Evolutionary conservation across 2,329 filamentous ascomycete genomes (phyloP).

Genomic region (Epichloe bromicola): DNA sequence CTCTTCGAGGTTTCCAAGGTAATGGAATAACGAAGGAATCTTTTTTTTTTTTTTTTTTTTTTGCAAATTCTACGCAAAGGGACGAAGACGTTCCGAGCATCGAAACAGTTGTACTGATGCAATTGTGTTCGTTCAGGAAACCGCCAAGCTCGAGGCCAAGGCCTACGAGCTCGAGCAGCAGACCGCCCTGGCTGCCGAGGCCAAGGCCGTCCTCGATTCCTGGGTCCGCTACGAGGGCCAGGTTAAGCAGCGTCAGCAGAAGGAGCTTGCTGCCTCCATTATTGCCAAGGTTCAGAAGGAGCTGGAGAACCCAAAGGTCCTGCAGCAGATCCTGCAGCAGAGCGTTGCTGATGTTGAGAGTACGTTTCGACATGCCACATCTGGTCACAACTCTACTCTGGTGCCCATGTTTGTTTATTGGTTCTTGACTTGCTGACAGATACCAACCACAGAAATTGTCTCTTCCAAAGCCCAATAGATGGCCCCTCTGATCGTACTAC

Average conservation of each 20-base stretch:
- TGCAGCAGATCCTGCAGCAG: slow-evolving; percentile 97
- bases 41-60: no score
- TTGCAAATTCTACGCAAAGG: not conserved
- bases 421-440: slow-evolving; percentile 20
- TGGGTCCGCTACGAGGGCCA: slow-evolving; percentile 98
- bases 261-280: slow-evolving; percentile 81
- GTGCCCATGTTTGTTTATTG: no score
- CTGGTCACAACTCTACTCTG: no score
- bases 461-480: slow-evolving; percentile 51
- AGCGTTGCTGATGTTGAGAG: slow-evolving; percentile 93
- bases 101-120: not conserved
- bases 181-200: slow-evolving; percentile 82
- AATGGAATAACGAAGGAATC: slow-evolving; percentile 10
- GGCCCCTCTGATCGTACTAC: slow-evolving; percentile 21
- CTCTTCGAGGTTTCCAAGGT: slow-evolving; percentile 98
- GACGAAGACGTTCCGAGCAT: not conserved
- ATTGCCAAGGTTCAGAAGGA: slow-evolving; percentile 99
- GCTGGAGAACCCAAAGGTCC: slow-evolving; percentile 91
- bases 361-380: slow-evolving; percentile 27
- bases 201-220: slow-evolving; percentile 89
- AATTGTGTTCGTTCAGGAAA: slow-evolving; percentile 51
- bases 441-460: slow-evolving; percentile 39
- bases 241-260: slow-evolving; percentile 98
- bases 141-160: slow-evolving; percentile 87
- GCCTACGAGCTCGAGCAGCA: slow-evolving; percentile 95